Percentiles rank a stretch among this genome's conserved stretches.
phyloP scores from a whole-genome alignment of 106 monocot species.

The Dioscorea dumetorum region DNA sequence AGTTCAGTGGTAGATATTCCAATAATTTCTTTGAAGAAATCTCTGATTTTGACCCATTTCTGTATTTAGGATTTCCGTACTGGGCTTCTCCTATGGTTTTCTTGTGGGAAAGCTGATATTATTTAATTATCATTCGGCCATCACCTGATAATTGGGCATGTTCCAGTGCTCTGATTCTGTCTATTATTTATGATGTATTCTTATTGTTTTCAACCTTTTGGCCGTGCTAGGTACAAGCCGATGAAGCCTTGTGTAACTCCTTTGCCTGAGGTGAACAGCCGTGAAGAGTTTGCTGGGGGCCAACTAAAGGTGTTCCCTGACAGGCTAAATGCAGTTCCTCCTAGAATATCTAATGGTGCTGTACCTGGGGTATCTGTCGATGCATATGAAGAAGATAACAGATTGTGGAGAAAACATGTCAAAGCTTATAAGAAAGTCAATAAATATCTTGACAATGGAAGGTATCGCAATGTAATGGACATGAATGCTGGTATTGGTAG shows the following conservation, averaged over 20 bases:
- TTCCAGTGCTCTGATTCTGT: too few relatives aligned
- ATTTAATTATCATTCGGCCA: too few relatives aligned
- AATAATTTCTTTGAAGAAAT: too few relatives aligned
- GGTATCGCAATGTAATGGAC: constrained; percentile 40
- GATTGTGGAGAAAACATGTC: constrained; percentile 29
- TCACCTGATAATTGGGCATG: too few relatives aligned
- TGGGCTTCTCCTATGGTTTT: too few relatives aligned
- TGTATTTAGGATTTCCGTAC: too few relatives aligned
- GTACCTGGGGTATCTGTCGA: constrained; percentile 24
- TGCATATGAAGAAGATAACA: constrained; percentile 27
- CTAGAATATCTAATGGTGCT: constrained; percentile 24
- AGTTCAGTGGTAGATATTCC: too few relatives aligned
- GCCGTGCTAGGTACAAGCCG: constrained; percentile 29
- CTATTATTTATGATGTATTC: too few relatives aligned
- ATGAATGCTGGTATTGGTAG: constrained; percentile 44
- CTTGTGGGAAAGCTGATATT: too few relatives aligned
- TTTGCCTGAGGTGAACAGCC: constrained; percentile 13
- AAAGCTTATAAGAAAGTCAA: constrained; percentile 34
- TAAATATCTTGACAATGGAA: constrained; percentile 31
- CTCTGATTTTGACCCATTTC: too few relatives aligned
- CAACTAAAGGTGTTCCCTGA: constrained; percentile 29
- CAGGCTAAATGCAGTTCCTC: constrained; percentile 36
- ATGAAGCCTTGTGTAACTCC: constrained; percentile 36
- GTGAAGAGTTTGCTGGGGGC: constrained; percentile 26
- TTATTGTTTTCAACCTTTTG: not conserved